These are phyloP conservation scores for Articulospora tetracladia DNA, from an alignment of 495 filamentous ascomycete species.

Conservation along the genomic window DNA sequence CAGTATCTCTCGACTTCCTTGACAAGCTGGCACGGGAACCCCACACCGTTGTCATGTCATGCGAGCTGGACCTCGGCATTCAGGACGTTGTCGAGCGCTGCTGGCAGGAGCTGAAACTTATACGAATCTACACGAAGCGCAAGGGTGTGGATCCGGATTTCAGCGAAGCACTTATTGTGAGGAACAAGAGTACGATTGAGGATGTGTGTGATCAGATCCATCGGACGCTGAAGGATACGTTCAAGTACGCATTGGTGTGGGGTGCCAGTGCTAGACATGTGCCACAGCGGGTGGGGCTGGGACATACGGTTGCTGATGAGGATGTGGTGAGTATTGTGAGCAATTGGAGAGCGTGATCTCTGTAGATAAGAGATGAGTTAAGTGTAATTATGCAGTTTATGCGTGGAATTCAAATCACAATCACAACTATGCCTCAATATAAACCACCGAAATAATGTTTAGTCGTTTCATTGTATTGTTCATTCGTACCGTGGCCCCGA, in stretches of 20 bases:
- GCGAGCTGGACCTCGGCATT: constrained; percentile 95
- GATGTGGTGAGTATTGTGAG: constrained; percentile 98
- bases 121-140: constrained; percentile 94
- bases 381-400: neutral
- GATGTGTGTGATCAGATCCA: constrained; percentile 98
- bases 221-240: constrained; percentile 92
- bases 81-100: constrained; percentile 92
- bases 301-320: constrained; percentile 86
- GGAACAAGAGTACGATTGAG: constrained; percentile 82
- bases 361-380: neutral
- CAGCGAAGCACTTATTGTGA: constrained; percentile 88
- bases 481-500: neutral
- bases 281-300: constrained; percentile 87
- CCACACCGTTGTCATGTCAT: constrained; percentile 94
- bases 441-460: neutral
- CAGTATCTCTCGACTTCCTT: constrained; percentile 87
- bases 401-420: neutral
- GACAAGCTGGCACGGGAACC: constrained; percentile 89
- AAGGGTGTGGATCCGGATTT: constrained; percentile 93
- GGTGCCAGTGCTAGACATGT: constrained; percentile 92
- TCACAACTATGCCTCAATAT: neutral
- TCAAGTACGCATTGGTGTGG: constrained; percentile 99
- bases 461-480: neutral
- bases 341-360: constrained; percentile 54
- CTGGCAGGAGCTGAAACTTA: constrained; percentile 90